Conservation (phyloP, 2,329 filamentous ascomycete genomes). For the Penicillium griseofulvum region DNA sequence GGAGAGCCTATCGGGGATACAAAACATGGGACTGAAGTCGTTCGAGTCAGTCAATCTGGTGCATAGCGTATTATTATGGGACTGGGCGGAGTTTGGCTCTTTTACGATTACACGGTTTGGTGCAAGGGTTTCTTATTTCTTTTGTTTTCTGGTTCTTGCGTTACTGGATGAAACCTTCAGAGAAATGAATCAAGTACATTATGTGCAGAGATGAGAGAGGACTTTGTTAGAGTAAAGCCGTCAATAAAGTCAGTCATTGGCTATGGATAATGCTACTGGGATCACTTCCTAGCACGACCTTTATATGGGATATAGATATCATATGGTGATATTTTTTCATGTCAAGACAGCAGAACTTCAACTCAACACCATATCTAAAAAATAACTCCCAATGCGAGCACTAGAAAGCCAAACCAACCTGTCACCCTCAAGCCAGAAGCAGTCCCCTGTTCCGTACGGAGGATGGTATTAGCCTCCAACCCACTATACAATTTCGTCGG, state of each 20-base stretch:
- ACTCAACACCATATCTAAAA: not conserved
- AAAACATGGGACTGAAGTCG: too few relatives aligned
- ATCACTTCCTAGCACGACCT: not conserved
- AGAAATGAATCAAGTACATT: not conserved
- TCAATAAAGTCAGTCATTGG: too few relatives aligned
- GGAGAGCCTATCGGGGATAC: too few relatives aligned
- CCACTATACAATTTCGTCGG: not conserved
- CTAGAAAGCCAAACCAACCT: slow-evolving; percentile 4
- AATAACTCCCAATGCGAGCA: slow-evolving; percentile 4
- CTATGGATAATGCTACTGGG: too few relatives aligned
- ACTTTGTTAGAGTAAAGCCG: not conserved
- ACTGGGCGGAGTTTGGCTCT: too few relatives aligned
- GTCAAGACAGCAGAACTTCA: not conserved
- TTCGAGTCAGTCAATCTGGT: too few relatives aligned
- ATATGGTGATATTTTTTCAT: too few relatives aligned
- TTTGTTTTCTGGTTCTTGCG: not conserved
- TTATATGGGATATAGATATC: not conserved
- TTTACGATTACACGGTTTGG: not conserved
- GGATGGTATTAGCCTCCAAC: not conserved
- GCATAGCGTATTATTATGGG: too few relatives aligned
- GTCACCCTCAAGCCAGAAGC: not conserved
- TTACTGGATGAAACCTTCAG: not conserved
- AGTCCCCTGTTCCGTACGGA: not conserved
- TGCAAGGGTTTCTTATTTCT: not conserved
- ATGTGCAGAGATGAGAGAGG: not conserved